Evolutionary conservation across 2,329 filamentous ascomycete genomes (phyloP), one percentile per base, ranked within the genome.

Genomic region (Talaromyces sp.): DNA sequence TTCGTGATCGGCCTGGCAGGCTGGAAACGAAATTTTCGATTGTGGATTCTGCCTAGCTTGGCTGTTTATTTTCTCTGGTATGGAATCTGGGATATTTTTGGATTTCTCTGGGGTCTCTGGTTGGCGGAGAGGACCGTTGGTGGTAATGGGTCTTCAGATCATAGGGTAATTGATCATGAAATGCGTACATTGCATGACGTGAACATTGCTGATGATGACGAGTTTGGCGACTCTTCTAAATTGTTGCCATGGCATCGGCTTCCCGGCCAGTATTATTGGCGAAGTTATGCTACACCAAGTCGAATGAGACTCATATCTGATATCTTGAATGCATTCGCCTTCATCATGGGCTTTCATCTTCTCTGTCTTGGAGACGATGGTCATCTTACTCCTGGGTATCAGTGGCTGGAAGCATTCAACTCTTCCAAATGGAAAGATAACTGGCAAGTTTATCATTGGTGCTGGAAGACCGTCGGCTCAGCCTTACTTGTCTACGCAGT

Each of bases 51-150:
- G 10, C 64, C 58, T 6, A 6, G 63, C 2, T 17, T 71, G 10
- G 65, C 64, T 6, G 13, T 34, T 4, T 68, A 68, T 51, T 70
- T 70, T 27, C 65, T 72, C 8, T 70, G 69, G 69, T 71, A 68
- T 58, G 71, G 70, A 1, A 68, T 67, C 19, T 72, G 70, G 71
- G 69, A 71, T 27, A 64, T 68, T 4, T 70, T 72, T 31, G 66
- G 69, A 15, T 71, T 71, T 19, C 66, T 70, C 40, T 68, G 67
- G 63, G 70, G 70, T 8, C 66, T 72, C 27, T 69, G 66, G 65
- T 62, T 72, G 8, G 70, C 70, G 10, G 68, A 72, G 59, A 60
- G 31, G 10, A 64, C 65, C 2, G 38, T 51, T 22, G 36, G 22
- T 11, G 15, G 36, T 13, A 56, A 36, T 38, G 31, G 19, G 3